These are phyloP conservation scores for Raddia distichophylla DNA, from an alignment of 176 grass and related monocot species.

Conservation along the genomic window DNA sequence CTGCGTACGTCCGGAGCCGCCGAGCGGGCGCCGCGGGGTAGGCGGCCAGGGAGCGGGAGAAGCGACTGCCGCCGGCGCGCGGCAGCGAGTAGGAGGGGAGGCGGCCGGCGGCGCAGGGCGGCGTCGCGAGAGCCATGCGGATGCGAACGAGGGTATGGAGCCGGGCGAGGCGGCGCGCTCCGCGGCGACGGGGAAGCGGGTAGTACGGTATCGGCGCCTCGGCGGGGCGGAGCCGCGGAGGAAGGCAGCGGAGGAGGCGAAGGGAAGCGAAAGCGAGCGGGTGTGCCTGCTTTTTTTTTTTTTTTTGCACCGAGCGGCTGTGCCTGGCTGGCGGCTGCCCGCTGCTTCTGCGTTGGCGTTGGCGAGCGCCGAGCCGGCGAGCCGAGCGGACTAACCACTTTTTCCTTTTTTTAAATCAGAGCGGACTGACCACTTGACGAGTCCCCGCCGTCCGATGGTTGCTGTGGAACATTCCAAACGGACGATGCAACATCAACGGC, in stretches of 20 bases:
- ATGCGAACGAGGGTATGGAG: not conserved
- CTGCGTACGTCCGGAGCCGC: conserved; percentile 39
- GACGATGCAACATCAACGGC: not conserved
- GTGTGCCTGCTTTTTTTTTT: not conserved
- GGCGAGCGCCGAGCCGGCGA: not conserved
- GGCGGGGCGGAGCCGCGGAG: not conserved
- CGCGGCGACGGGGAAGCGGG: not conserved
- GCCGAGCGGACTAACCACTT: too few species aligned
- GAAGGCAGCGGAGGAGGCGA: conserved; percentile 7
- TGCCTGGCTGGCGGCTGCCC: not conserved
- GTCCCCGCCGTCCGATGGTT: not conserved
- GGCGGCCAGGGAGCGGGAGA: not conserved
- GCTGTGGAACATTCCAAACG: not conserved
- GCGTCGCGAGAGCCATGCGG: conserved; percentile 43
- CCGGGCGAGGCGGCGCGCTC: not conserved
- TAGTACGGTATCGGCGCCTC: not conserved
- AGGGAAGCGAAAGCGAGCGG: conserved; percentile 22
- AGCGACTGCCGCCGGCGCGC: not conserved
- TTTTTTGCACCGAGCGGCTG: too few species aligned
- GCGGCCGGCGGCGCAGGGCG: conserved; percentile 22
- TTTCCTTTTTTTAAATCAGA: too few species aligned
- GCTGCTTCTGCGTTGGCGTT: conserved; percentile 1
- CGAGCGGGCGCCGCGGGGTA: not conserved
- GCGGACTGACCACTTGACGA: too few species aligned
- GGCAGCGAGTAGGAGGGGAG: conserved; percentile 15